Evolutionary conservation across 805 yeast species (phyloP), one percentile per base, ranked within the genome.

Genomic region (Pichia nakasei): DNA sequence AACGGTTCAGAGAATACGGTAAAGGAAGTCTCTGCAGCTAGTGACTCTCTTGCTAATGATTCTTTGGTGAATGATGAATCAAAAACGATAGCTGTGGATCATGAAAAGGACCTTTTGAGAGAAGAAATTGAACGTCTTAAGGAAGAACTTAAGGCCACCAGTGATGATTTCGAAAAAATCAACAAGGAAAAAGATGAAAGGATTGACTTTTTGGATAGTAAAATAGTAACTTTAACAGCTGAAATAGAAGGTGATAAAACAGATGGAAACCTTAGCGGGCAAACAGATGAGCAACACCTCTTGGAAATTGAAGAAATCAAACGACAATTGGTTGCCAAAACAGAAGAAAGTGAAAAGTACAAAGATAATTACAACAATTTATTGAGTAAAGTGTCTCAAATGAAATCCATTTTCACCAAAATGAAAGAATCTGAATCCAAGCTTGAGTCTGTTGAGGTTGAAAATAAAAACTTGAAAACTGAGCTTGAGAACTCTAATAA

Each of bases 401-500:
- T 84, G 91, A 84, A 82, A 51, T 66, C 80, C 1, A 73, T 84
- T 2, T 84, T 84, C 59, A 69, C 65, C 34, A 83, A 84, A 50
- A 82, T 83, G 85, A 81, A 83, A 55, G 82, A 76, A 45, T 67
- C 86, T 0, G 82, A 83, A 55, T 63, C 60, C 3, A 85, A 82
- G 51, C 59, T 73, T 20, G 70, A 63, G 60, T 64, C 64, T 60
- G 5, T 18, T 60, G 15, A 61, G 58, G 27, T 49, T 64, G 51
- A 68, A 58, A 52, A 60, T 52, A 22, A 63, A 57, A 42, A 53
- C 64, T 19, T 70, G 61, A 8, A 47, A 55, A 1, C 39, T 58
- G 21, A 63, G 56, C 33, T 58, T 54, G 36, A 72, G 63, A 43
- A 61, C 9, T 41, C 37, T 5, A 43, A 35, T 15, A n/a, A 34